Conservation (phyloP, 208 protist genomes). For the Pavlovales sp. region DNA sequence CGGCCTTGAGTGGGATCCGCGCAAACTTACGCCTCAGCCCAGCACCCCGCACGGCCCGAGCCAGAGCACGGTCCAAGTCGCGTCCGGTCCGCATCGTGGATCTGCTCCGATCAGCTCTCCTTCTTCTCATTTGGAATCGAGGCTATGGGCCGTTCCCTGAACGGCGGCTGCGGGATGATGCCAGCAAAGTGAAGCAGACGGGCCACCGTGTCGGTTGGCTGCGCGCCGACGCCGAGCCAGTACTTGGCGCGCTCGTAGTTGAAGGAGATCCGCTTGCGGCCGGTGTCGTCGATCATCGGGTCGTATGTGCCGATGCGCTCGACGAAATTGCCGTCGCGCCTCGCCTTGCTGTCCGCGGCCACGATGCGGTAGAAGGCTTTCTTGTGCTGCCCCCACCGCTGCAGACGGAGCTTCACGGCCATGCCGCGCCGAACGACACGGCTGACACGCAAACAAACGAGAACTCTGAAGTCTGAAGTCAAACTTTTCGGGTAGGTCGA, state of each 20-base stretch:
- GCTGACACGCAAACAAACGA: too few species aligned
- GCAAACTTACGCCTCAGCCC: too few species aligned
- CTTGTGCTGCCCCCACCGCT: background rate
- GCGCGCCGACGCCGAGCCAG: slow-evolving; percentile 13
- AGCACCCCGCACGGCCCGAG: too few species aligned
- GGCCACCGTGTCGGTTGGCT: slow-evolving; percentile 6
- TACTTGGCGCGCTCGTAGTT: background rate
- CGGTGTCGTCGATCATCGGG: background rate
- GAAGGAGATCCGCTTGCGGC: background rate
- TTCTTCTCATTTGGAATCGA: too few species aligned
- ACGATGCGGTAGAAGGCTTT: background rate
- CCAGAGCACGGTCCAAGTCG: too few species aligned
- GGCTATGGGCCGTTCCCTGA: too few species aligned
- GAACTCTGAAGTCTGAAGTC: too few species aligned
- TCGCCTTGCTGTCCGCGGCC: background rate
- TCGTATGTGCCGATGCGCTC: slow-evolving; percentile 3
- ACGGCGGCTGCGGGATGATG: background rate
- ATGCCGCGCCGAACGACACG: too few species aligned
- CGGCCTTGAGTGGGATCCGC: too few species aligned
- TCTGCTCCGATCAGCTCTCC: too few species aligned
- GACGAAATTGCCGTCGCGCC: background rate
- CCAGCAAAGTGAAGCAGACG: background rate
- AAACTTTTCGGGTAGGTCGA: too few species aligned
- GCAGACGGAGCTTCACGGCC: background rate
- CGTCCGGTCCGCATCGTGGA: too few species aligned